phyloP scores from a whole-genome alignment of 1,284 basidiomycete genomes.

The Vanrija sp. region DNA sequence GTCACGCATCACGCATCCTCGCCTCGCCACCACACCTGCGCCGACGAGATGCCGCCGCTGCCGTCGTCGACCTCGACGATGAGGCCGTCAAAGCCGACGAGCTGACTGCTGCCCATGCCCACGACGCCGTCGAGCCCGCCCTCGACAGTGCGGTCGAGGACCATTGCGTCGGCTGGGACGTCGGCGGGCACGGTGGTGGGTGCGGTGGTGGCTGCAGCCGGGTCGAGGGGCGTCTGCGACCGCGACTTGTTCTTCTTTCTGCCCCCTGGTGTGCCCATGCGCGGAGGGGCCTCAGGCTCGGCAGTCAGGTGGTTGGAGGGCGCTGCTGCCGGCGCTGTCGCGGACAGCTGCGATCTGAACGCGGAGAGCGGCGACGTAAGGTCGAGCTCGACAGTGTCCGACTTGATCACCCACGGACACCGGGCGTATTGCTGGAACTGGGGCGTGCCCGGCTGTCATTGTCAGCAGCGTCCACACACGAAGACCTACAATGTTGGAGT shows the following conservation, averaged over 20 bases:
- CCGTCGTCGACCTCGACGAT: conserved; percentile 71
- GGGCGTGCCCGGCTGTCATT: conserved; percentile 73
- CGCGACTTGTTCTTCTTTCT: conserved; percentile 1
- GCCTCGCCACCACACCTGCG: conserved; percentile 28
- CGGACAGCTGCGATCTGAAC: conserved; percentile 16
- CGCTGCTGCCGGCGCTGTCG: neutral
- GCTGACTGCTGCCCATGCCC: conserved; percentile 31
- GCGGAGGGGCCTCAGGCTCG: neutral
- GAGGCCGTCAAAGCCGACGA: conserved; percentile 76
- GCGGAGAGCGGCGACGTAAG: conserved; percentile 22
- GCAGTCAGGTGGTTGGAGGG: neutral
- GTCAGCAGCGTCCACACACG: neutral
- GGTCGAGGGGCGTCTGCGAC: neutral
- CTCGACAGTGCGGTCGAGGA: conserved; percentile 76
- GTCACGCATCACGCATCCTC: neutral
- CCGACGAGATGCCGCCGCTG: conserved; percentile 55
- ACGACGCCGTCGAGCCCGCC: conserved; percentile 53
- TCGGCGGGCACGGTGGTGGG: neutral
- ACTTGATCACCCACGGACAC: conserved; percentile 72
- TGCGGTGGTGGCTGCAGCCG: neutral
- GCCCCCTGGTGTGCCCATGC: neutral
- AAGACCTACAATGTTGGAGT: conserved; percentile 71
- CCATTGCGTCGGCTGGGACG: conserved; percentile 58
- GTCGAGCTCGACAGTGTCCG: conserved; percentile 18
- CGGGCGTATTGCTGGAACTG: conserved; percentile 83